These are phyloP conservation scores for Russula foetens DNA, from an alignment of 768 basidiomycete species.

Conservation along the genomic window DNA sequence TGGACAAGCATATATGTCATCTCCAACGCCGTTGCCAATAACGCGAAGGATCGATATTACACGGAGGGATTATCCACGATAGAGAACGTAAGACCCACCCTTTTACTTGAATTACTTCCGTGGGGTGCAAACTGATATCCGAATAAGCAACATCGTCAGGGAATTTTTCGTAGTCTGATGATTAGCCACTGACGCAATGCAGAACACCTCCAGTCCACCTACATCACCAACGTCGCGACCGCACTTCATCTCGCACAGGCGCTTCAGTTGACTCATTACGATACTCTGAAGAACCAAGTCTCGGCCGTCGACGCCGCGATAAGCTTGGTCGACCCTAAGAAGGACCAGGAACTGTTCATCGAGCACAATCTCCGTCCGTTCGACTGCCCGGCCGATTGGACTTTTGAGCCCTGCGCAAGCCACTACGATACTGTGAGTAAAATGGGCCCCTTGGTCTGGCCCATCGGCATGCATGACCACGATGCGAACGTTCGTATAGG, in stretches of 20 bases:
- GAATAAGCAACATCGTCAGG: conserved; percentile 62
- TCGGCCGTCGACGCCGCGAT: conserved; percentile 40
- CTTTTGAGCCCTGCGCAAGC: conserved; percentile 63
- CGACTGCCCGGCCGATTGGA: conserved; percentile 54
- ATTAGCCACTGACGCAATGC: conserved; percentile 11
- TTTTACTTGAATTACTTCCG: neutral
- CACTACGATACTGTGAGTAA: conserved; percentile 68
- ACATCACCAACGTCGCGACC: conserved; percentile 46
- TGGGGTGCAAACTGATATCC: conserved; percentile 9
- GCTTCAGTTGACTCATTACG: conserved; percentile 51
- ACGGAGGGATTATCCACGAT: conserved; percentile 56
- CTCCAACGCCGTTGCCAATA: conserved; percentile 62
- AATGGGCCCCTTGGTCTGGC: neutral
- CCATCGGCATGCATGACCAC: neutral
- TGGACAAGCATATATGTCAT: conserved; percentile 58
- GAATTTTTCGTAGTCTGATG: neutral
- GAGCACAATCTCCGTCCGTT: conserved; percentile 64
- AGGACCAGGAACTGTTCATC: conserved; percentile 67
- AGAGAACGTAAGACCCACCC: conserved; percentile 52
- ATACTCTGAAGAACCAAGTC: conserved; percentile 45
- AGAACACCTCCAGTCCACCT: conserved; percentile 66
- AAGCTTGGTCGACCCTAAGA: conserved; percentile 41
- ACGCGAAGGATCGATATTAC: conserved; percentile 62
- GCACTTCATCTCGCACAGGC: conserved; percentile 53
- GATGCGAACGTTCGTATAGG: conserved; percentile 30